Percentiles rank a stretch among this genome's conserved stretches.
Evolutionary conservation across 2,329 filamentous ascomycete species (phyloP).

Genomic region (Botryosphaeria dothidea): DNA sequence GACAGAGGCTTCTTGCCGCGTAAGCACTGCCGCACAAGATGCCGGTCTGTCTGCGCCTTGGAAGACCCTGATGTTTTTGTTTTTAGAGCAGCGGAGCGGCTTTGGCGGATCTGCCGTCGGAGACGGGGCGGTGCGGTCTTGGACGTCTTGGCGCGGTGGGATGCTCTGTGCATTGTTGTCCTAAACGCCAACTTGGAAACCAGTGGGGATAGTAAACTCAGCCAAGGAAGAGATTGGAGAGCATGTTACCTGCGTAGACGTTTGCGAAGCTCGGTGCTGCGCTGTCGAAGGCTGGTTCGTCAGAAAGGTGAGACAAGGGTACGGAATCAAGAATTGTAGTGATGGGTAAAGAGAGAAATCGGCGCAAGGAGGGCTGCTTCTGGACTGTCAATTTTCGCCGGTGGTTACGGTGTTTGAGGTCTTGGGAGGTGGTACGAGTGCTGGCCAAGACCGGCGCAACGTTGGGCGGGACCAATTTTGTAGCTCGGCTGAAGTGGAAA

Average conservation of each 20-base stretch:
- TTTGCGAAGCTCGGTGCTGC: not conserved
- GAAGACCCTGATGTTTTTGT: not conserved
- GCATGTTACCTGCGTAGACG: not conserved
- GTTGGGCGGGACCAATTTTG: not conserved
- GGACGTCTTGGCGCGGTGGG: slow-evolving; percentile 7
- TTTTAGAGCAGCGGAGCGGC: not conserved
- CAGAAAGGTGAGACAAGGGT: not conserved
- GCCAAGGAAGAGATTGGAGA: slow-evolving; percentile 2
- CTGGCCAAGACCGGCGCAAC: not conserved
- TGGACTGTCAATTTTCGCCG: not conserved
- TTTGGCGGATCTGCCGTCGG: not conserved
- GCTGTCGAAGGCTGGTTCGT: not conserved
- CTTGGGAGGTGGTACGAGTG: not conserved
- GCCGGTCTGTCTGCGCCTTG: not conserved
- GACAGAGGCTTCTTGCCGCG: not conserved
- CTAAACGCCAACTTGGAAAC: not conserved
- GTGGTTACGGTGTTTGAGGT: not conserved
- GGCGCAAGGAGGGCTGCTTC: not conserved
- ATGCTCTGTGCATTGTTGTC: not conserved
- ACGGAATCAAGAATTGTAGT: not conserved
- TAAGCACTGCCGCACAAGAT: not conserved
- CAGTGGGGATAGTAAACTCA: not conserved
- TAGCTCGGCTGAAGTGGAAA: not conserved
- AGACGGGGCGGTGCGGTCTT: not conserved
- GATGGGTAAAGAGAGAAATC: not conserved